Base-by-base conservation (phyloP, 345 rosid genomes). In the Geranium rotundifolium region DNA sequence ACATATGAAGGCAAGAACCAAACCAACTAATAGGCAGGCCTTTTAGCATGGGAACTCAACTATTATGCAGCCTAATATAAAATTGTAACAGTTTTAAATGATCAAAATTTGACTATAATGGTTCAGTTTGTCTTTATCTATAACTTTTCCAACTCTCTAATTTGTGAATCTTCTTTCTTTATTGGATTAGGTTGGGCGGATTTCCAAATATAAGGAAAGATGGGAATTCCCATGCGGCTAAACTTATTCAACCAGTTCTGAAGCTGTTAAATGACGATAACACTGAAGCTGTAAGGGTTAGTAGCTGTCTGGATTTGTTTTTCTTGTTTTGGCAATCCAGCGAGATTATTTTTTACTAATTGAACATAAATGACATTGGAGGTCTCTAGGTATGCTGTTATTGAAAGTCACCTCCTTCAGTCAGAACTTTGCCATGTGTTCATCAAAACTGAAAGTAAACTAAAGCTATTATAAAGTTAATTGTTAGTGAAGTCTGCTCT, bases 161-260 rank as follows among this genome's bases (percentile, higher is more conserved):
- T 46, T 46, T 46, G 41, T 46, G 15, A 46, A 46, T 7, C 52
- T 7, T 46, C 52, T 46, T 46, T 46, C 15, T 46, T 12, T 3
- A 7, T 66, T 67, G 74, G 63, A 60, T 64, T 77, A 93, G 97
- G 79, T 66, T 90, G 78, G 90, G 78, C 67, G 77, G 77, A 67
- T 88, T 84, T 75, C 75, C 92, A 64, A 80, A 81, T 70, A 54
- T 66, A 19, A 90, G 81, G 79, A 90, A 86, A 72, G 95, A 85
- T 56, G 93, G 84, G 65, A 80, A 72, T 66, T 76, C 74, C 19
- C 80, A 67, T 59, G 79, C 89, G 58, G 82, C 84, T 20, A 90
- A 80, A 78, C 69, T 90, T 20, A 65, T 86, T 62, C 82, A 86
- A 67, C 88, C 90, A 18, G 27, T 85, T 72, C 62, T 90, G 67